phyloP scores from a whole-genome alignment of 2,329 filamentous ascomycete genomes.

The Scleromitrula shiraiana region DNA sequence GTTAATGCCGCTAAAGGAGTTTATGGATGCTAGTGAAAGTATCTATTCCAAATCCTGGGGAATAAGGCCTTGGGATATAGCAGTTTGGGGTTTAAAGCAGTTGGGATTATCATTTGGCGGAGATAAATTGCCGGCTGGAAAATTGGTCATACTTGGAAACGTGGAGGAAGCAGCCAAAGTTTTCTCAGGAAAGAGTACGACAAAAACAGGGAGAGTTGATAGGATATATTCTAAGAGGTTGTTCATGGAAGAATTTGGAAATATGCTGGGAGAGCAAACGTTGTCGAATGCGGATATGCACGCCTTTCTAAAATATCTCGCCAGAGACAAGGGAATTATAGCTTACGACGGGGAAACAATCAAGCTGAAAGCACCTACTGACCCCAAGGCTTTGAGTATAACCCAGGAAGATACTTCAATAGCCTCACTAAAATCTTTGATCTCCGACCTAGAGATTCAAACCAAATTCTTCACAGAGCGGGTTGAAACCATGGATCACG shows the following conservation, averaged over 20 bases:
- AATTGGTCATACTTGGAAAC: conserved; percentile 59
- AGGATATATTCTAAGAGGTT: conserved; percentile 58
- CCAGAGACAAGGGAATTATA: conserved; percentile 54
- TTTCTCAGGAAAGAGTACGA: conserved; percentile 39
- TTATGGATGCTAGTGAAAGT: conserved; percentile 56
- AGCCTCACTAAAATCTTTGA: conserved; percentile 73
- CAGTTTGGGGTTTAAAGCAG: conserved; percentile 69
- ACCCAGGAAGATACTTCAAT: conserved; percentile 75
- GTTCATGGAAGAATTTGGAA: conserved; percentile 52
- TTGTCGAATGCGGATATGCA: conserved; percentile 60
- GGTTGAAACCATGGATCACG: conserved; percentile 53
- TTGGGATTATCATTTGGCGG: conserved; percentile 50
- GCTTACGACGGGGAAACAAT: conserved; percentile 60
- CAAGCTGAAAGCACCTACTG: conserved; percentile 57
- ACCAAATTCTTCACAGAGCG: conserved; percentile 59
- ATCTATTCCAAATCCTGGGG: conserved; percentile 73
- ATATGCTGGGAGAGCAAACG: conserved; percentile 40
- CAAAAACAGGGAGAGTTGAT: conserved; percentile 48
- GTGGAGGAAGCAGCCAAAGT: conserved; percentile 50
- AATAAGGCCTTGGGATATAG: conserved; percentile 54
- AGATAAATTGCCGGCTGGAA: conserved; percentile 50
- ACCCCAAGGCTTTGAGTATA: conserved; percentile 39
- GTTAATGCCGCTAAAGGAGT: conserved; percentile 64
- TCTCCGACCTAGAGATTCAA: conserved; percentile 65
- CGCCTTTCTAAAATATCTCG: conserved; percentile 61